Percentiles rank a stretch among this genome's conserved stretches.
Conservation (phyloP, 2,329 filamentous ascomycete species). For the Pseudocercospora musae region DNA sequence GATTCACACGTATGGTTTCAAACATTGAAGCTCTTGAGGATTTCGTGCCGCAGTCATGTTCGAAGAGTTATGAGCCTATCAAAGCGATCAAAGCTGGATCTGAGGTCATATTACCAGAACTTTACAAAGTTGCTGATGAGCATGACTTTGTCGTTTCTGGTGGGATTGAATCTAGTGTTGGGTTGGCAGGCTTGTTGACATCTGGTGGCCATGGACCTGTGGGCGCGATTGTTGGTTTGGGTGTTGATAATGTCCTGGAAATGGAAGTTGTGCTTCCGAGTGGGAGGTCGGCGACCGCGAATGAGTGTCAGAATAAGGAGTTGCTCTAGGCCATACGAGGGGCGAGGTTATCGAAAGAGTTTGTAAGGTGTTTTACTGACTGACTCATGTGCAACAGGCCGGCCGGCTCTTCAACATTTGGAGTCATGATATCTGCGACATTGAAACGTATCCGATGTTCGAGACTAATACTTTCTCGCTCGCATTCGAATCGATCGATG, state of each 20-base stretch:
- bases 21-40: not conserved
- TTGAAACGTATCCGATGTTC: not conserved
- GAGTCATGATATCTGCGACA: not conserved
- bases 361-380: not conserved
- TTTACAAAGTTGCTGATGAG: not conserved
- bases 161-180: not conserved
- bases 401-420: not conserved
- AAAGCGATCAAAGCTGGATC: not conserved
- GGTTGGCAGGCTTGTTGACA: not conserved
- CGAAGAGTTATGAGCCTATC: not conserved
- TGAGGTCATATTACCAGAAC: not conserved
- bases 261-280: not conserved
- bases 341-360: not conserved
- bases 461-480: not conserved
- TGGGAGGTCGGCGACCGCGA: not conserved
- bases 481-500: not conserved
- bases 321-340: not conserved
- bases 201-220: not conserved
- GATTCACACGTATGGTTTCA: not conserved
- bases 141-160: not conserved
- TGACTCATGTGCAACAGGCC: not conserved
- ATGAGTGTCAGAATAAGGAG: not conserved
- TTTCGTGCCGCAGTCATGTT: not conserved
- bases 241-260: not conserved
- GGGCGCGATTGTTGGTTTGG: not conserved